These are phyloP conservation scores for Paraphysoderma sedebokerense DNA, from an alignment of 371 early-diverging fungal species.

Conservation along the genomic window DNA sequence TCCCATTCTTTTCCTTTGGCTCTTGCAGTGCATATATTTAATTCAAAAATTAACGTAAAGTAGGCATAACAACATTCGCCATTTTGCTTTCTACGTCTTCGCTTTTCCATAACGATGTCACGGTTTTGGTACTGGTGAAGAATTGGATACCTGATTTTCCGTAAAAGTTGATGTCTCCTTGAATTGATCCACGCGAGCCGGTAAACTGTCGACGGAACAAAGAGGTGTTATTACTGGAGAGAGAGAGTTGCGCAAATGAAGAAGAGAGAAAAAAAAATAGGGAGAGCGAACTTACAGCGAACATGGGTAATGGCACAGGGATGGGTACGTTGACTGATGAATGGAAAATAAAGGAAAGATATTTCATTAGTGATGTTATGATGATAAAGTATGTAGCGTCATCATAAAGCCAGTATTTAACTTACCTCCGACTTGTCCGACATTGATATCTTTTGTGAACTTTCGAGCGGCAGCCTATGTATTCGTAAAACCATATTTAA, in stretches of 20 bases:
- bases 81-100: too few relatives aligned
- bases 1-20: too few relatives aligned
- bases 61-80: too few relatives aligned
- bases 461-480: constrained; percentile 78
- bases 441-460: constrained; percentile 78
- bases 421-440: constrained; percentile 70
- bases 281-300: constrained; percentile 45
- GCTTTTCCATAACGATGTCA: constrained; percentile 81
- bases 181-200: constrained; percentile 81
- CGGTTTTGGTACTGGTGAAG: constrained; percentile 87
- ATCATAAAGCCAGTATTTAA: too few relatives aligned
- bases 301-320: constrained; percentile 95
- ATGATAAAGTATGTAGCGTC: not conserved
- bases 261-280: too few relatives aligned
- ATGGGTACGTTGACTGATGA: constrained; percentile 79
- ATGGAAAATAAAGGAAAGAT: not conserved
- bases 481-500: too few relatives aligned
- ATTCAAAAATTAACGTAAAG: too few relatives aligned
- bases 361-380: not conserved
- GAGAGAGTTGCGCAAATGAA: too few relatives aligned
- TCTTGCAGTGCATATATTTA: too few relatives aligned
- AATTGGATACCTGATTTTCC: constrained; percentile 47
- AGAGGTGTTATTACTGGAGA: too few relatives aligned
- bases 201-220: constrained; percentile 42
- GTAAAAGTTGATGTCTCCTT: constrained; percentile 93